Evolutionary conservation across 192 early-diverging fungal genomes (phyloP), one percentile per base, ranked within the genome.

Genomic region (Diversispora epigaea): DNA sequence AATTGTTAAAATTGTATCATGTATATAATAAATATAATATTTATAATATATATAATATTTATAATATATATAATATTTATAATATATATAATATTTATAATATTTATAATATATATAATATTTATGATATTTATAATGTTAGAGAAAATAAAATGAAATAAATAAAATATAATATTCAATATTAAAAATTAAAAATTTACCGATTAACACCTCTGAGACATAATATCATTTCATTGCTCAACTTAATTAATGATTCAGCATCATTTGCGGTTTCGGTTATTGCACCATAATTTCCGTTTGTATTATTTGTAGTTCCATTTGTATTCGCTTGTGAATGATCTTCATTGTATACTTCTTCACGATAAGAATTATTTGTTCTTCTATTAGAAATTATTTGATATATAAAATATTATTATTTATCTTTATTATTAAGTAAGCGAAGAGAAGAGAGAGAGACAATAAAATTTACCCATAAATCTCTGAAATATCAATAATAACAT

Each of bases 401-500:
- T 68, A 58, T 32, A 32, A 32, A 32, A 32, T n/a, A n/a, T n/a
- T n/a, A 2, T 32, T 0, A 32, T 2, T 32, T 32, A 1, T 32
- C 0, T 32, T 32, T 32, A 32, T 32, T 32, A 32, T 32, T 32
- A 32, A 32, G 25, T 32, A 32, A 32, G 25, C 2, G 25, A 32
- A 32, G 25, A 32, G 25, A 32, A 32, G 25, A 32, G 25, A 32
- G 25, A 32, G 2, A 32, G 25, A 32, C 25, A 32, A 32, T 32
- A 41, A 64, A 3, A 60, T 15, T 69, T 84, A 85, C 82, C 87
- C 86, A 68, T 96, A 97, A 44, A 98, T 89, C 19, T 82, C 78
- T 6, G 89, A 85, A 39, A 98, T 85, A 71, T 96, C 94, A 39
- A 95, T 89, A 52, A 94, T 88, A 15, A 94, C 93, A 61, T 96